Evolutionary conservation across 2,329 filamentous ascomycete species (phyloP).

Genomic region (Claviceps sp.): DNA sequence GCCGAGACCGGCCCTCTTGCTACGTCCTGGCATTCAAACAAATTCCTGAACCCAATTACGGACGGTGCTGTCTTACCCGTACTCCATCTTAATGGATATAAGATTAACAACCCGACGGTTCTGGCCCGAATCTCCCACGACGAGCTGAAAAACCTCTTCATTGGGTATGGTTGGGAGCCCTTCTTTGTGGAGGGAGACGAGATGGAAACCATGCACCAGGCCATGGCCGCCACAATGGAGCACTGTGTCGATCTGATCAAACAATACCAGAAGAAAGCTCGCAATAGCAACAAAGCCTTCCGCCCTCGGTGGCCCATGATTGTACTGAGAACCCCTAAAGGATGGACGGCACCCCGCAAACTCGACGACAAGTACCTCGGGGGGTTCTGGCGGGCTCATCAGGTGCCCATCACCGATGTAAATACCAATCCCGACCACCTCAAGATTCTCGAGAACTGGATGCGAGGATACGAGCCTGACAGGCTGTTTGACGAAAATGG

Average conservation of each 20-base stretch:
- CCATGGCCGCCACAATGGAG: constrained; percentile 66
- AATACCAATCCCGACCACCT: constrained; percentile 51
- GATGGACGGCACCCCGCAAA: constrained; percentile 65
- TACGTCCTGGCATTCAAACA: constrained; percentile 70
- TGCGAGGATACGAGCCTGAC: constrained; percentile 63
- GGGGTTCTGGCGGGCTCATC: constrained; percentile 69
- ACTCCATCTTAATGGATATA: constrained; percentile 71
- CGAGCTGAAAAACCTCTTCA: constrained; percentile 55
- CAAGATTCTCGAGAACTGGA: constrained; percentile 60
- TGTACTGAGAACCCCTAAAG: constrained; percentile 63
- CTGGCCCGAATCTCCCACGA: constrained; percentile 61
- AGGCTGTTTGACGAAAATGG: constrained; percentile 54
- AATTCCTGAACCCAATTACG: constrained; percentile 67
- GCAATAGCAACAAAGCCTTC: constrained; percentile 54
- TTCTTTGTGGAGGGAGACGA: constrained; percentile 72
- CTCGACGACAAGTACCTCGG: constrained; percentile 56
- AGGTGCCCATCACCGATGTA: constrained; percentile 63
- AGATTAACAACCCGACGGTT: constrained; percentile 70
- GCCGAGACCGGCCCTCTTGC: constrained; percentile 70
- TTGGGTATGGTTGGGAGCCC: constrained; percentile 65
- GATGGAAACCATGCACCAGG: constrained; percentile 63
- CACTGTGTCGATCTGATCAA: constrained; percentile 57
- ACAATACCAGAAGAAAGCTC: constrained; percentile 55
- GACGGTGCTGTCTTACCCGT: constrained; percentile 68
- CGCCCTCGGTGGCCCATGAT: constrained; percentile 70